phyloP scores from a whole-genome alignment of 2,329 filamentous ascomycete genomes.

The Hypocrella siamensis region DNA sequence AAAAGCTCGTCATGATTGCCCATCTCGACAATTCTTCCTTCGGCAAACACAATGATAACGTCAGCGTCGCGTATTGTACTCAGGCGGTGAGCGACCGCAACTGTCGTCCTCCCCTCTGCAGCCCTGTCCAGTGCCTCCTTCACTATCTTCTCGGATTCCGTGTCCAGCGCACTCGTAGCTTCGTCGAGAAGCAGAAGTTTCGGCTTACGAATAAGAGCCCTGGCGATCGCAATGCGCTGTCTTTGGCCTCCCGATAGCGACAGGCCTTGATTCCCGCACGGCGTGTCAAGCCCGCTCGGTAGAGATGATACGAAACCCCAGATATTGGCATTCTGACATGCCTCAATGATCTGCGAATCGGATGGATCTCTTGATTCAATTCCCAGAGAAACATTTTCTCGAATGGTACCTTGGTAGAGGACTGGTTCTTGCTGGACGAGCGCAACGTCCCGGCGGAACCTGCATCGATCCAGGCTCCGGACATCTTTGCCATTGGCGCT shows the following conservation, averaged over 20 bases:
- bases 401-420: conserved; percentile 81
- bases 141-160: conserved; percentile 63
- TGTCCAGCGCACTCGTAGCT: conserved; percentile 64
- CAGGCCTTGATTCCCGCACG: conserved; percentile 75
- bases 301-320: conserved; percentile 81
- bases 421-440: conserved; percentile 92
- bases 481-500: conserved; percentile 76
- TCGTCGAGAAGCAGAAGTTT: conserved; percentile 76
- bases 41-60: conserved; percentile 91
- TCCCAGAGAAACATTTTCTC: conserved; percentile 78
- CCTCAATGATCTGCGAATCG: conserved; percentile 59
- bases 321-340: conserved; percentile 82
- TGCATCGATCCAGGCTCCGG: conserved; percentile 63
- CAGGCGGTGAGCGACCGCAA: conserved; percentile 83
- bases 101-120: conserved; percentile 72
- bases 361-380: conserved; percentile 48
- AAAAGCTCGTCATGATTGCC: conserved; percentile 66
- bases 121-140: conserved; percentile 70
- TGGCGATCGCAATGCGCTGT: conserved; percentile 84
- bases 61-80: conserved; percentile 92
- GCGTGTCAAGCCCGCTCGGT: conserved; percentile 73
- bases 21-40: conserved; percentile 69
- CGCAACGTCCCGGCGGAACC: conserved; percentile 70
- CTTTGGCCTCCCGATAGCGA: conserved; percentile 86
- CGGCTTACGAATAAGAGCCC: conserved; percentile 79